Evolutionary conservation across 2,329 filamentous ascomycete genomes (phyloP).

Genomic region (Fusarium sp.): DNA sequence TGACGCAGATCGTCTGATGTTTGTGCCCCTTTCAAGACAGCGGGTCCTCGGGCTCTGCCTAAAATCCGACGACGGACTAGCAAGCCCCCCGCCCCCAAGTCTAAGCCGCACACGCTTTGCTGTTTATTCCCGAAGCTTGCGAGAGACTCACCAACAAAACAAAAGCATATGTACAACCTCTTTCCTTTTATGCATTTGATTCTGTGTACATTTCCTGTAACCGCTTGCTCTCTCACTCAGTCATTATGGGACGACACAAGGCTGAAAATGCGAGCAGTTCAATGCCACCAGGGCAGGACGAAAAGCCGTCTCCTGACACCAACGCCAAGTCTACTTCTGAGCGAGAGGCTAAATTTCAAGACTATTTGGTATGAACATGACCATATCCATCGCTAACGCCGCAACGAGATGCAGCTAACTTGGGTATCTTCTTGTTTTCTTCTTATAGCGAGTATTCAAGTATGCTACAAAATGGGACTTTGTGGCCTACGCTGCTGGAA

Average conservation of each 20-base stretch:
- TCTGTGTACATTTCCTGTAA: background rate
- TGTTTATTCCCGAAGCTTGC: background rate
- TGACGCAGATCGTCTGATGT: background rate
- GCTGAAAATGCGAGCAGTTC: background rate
- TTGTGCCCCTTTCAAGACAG: background rate
- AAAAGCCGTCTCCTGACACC: background rate
- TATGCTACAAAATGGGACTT: constrained; percentile 1
- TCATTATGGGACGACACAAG: background rate
- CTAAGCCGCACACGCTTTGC: background rate
- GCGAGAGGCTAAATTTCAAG: background rate
- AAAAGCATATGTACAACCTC: background rate
- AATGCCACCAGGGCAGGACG: background rate
- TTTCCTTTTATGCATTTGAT: background rate
- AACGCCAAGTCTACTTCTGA: background rate
- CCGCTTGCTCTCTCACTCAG: background rate
- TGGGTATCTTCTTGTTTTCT: background rate
- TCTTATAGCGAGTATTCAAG: background rate
- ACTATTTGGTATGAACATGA: background rate
- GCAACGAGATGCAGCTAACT: background rate
- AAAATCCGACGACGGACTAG: background rate
- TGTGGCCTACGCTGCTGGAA: background rate
- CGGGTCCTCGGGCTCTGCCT: background rate
- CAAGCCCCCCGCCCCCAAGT: background rate
- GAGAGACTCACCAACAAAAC: background rate
- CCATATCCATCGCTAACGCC: background rate